These are phyloP conservation scores for Aotearoamyces nothofagi DNA, from an alignment of 2,329 filamentous ascomycete genomes.

Conservation along the genomic window DNA sequence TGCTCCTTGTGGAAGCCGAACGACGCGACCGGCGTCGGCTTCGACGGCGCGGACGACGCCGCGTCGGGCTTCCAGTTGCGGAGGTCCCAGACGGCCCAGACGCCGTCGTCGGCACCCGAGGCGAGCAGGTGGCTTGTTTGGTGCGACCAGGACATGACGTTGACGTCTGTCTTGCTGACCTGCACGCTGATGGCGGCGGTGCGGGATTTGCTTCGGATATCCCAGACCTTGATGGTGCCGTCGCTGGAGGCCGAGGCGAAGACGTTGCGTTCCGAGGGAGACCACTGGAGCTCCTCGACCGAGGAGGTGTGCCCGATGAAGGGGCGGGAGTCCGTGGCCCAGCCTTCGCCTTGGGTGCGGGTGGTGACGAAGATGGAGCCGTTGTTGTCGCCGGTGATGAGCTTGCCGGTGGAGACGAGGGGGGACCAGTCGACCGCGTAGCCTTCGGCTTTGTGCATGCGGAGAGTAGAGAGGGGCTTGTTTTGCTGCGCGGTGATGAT, in stretches of 20 bases:
- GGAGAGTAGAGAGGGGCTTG: conserved; percentile 75
- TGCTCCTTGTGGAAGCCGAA: conserved; percentile 96
- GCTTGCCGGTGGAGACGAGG: conserved; percentile 61
- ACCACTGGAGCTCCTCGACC: conserved; percentile 95
- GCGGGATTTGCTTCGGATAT: conserved; percentile 78
- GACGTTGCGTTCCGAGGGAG: conserved; percentile 79
- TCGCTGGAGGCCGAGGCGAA: conserved; percentile 92
- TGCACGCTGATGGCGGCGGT: conserved; percentile 78
- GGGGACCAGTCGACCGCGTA: conserved; percentile 98
- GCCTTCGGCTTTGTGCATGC: conserved; percentile 84
- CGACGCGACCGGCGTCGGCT: conserved; percentile 71
- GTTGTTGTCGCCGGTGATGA: conserved; percentile 82
- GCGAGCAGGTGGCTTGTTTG: conserved; percentile 82
- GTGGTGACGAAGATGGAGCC: conserved; percentile 83
- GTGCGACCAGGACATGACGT: conserved; percentile 90
- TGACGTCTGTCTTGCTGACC: conserved; percentile 75
- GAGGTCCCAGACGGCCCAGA: conserved; percentile 93
- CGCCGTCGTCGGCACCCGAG: conserved; percentile 82
- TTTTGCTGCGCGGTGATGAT: conserved; percentile 69
- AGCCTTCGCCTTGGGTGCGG: conserved; percentile 73
- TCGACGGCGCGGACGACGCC: conserved; percentile 24
- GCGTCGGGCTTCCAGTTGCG: conserved; percentile 74
- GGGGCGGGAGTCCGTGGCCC: conserved; percentile 70
- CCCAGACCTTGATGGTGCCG: conserved; percentile 92
- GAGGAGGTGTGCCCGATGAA: conserved; percentile 75